Conservation (phyloP, 2,329 filamentous ascomycete species). For the Fusarium vanettenii region DNA sequence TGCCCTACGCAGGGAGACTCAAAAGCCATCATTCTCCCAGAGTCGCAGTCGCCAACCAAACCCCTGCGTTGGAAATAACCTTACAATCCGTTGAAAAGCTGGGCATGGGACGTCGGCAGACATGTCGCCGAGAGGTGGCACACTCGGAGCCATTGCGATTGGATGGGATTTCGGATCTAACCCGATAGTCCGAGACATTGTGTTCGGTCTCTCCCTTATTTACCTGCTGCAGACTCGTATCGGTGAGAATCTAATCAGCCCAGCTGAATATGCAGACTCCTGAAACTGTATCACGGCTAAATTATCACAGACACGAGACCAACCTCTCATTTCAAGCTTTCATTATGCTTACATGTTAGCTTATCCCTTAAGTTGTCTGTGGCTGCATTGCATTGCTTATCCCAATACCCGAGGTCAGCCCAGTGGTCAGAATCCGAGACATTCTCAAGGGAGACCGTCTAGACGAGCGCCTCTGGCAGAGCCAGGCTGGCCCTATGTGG, state of each 20-base stretch:
- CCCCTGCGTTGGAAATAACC: neutral
- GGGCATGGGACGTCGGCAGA: neutral
- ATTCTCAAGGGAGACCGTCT: conserved; percentile 15
- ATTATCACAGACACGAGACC: neutral
- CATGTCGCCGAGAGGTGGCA: neutral
- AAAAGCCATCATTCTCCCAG: neutral
- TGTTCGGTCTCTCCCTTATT: conserved; percentile 16
- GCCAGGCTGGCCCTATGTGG: neutral
- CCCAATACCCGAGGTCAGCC: neutral
- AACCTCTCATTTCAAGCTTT: neutral
- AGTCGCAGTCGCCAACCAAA: neutral
- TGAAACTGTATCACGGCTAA: neutral
- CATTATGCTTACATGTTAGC: neutral
- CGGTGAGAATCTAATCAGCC: neutral
- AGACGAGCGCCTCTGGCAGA: neutral
- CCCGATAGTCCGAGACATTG: conserved; percentile 31
- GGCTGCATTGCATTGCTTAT: neutral
- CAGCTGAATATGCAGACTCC: neutral
- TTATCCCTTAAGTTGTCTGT: neutral
- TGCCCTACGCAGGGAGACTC: neutral
- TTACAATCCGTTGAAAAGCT: neutral
- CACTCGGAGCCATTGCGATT: neutral
- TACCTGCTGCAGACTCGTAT: neutral
- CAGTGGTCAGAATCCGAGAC: conserved; percentile 9
- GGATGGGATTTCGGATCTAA: neutral